These are phyloP conservation scores for Syzygium oleosum DNA, from an alignment of 345 rosid species.

Conservation along the genomic window DNA sequence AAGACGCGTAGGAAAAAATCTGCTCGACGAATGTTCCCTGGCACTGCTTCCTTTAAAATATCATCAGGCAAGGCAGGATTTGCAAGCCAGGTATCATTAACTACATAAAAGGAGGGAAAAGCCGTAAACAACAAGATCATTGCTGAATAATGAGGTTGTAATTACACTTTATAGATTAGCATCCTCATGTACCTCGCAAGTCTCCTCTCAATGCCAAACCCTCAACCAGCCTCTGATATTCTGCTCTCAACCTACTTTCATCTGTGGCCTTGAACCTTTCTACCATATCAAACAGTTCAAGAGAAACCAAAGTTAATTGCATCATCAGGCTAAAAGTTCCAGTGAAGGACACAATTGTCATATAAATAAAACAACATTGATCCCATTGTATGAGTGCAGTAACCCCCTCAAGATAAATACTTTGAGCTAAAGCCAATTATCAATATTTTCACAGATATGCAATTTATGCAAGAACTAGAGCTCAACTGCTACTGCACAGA, in stretches of 20 bases:
- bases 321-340: neutral
- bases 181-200: constrained; percentile 50
- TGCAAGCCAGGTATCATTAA: constrained; percentile 81
- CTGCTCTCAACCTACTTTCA: constrained; percentile 87
- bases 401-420: neutral
- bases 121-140: neutral
- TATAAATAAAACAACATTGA: neutral
- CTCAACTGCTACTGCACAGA: neutral
- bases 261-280: constrained; percentile 99
- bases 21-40: constrained; percentile 94
- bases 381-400: neutral
- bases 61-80: constrained; percentile 99
- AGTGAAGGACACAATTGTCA: neutral
- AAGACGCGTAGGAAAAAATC: constrained; percentile 92
- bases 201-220: constrained; percentile 92
- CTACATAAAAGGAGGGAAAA: constrained; percentile 22
- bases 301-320: constrained; percentile 10
- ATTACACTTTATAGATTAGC: neutral
- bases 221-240: constrained; percentile 86
- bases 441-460: neutral
- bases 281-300: constrained; percentile 54
- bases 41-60: constrained; percentile 92
- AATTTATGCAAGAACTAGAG: neutral
- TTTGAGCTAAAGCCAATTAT: neutral
- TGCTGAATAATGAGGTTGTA: neutral